Conservation (phyloP, 2,329 filamentous ascomycete genomes). For the Diplodia corticola region DNA sequence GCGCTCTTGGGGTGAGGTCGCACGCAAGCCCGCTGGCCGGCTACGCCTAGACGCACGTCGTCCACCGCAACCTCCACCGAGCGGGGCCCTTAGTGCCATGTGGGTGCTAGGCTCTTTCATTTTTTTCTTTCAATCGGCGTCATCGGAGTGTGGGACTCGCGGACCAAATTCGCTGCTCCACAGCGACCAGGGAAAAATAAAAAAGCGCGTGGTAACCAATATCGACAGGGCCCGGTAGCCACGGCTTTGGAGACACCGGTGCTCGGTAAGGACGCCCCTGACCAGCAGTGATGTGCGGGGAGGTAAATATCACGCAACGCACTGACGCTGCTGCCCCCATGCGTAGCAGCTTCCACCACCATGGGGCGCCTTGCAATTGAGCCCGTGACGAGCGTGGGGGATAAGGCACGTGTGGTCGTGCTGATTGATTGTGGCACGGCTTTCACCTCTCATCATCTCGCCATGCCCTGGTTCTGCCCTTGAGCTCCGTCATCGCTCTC, state of each 20-base stretch:
- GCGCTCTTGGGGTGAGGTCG: background rate
- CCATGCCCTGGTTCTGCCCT: background rate
- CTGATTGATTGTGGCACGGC: background rate
- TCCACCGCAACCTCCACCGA: background rate
- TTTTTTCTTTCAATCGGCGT: background rate
- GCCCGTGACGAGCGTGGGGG: slow-evolving; percentile 5
- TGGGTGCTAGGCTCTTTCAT: background rate
- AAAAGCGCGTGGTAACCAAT: background rate
- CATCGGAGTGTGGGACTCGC: background rate
- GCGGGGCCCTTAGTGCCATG: slow-evolving; percentile 2
- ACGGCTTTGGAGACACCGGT: slow-evolving; percentile 15
- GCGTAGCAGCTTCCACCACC: background rate
- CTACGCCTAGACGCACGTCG: background rate
- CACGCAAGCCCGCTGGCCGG: background rate
- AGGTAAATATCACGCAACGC: slow-evolving; percentile 19
- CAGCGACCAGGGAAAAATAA: background rate
- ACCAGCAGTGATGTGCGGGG: slow-evolving; percentile 19
- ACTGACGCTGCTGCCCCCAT: background rate
- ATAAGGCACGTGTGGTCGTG: slow-evolving; percentile 14
- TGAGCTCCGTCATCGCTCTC: background rate
- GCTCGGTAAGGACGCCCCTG: slow-evolving; percentile 16
- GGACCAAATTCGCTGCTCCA: slow-evolving; percentile 6
- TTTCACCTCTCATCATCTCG: slow-evolving; percentile 1
- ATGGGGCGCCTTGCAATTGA: slow-evolving; percentile 2
- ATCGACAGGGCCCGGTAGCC: slow-evolving; percentile 11